Conservation (phyloP, 306 rosid species). For the Rosa persica region DNA sequence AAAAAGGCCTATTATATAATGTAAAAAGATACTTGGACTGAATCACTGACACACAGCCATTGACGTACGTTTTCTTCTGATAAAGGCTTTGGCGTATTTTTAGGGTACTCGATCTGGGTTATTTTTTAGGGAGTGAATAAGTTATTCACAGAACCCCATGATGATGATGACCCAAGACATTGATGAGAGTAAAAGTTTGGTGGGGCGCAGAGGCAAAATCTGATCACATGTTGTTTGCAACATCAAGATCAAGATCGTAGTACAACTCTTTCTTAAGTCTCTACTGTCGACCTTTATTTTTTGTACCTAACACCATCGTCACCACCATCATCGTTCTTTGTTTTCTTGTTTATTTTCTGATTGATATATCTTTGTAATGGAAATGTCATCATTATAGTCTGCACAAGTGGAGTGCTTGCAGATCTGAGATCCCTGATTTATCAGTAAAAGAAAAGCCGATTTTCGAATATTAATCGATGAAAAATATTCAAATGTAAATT, state of each 20-base stretch:
- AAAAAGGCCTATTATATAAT: neutral
- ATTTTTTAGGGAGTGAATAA: neutral
- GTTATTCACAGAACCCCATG: conserved; percentile 1
- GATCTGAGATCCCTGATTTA: too few relatives aligned
- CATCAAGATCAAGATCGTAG: neutral
- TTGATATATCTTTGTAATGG: neutral
- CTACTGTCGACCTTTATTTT: conserved; percentile 7
- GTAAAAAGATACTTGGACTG: conserved; percentile 1
- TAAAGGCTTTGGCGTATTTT: conserved; percentile 4
- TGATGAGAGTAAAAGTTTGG: conserved; percentile 13
- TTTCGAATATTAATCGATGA: too few relatives aligned
- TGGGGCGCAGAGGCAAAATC: neutral
- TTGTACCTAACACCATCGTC: conserved; percentile 5
- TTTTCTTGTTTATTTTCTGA: neutral
- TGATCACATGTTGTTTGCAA: conserved; percentile 10
- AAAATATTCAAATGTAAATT: too few relatives aligned
- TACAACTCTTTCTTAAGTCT: neutral
- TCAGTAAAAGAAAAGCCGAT: neutral
- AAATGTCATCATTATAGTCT: neutral
- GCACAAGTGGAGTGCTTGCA: too few relatives aligned
- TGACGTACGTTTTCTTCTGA: conserved; percentile 9
- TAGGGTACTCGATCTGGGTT: conserved; percentile 17
- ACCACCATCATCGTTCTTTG: neutral
- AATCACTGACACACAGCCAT: conserved; percentile 11
- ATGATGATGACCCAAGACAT: conserved; percentile 6